Conservation (phyloP, 139 green algal species). For the Edaphochlamys debaryana region DNA sequence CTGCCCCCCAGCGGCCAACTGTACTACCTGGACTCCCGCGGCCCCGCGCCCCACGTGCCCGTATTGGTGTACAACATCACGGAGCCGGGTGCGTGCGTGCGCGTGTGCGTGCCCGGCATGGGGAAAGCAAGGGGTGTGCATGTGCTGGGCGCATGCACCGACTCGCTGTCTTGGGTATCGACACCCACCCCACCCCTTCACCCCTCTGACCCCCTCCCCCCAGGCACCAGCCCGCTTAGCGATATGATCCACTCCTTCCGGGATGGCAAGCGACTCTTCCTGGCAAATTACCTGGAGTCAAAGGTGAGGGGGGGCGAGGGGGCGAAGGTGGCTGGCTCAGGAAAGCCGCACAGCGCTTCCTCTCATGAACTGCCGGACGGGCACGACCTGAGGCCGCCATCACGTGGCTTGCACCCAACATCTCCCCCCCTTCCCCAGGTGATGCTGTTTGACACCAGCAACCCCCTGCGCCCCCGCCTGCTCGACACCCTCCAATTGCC, state of each 20-base stretch:
- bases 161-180: not conserved
- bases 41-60: not conserved
- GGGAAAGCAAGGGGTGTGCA: no score
- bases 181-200: not conserved
- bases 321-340: no score
- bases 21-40: not conserved
- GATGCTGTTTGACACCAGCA: not conserved
- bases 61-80: not conserved
- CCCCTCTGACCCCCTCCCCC: no score
- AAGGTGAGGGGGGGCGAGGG: not conserved
- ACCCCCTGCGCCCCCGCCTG: not conserved
- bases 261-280: not conserved
- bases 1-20: not conserved
- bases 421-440: not conserved
- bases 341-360: no score
- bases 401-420: not conserved
- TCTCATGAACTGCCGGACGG: no score
- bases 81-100: no score
- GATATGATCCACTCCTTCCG: not conserved
- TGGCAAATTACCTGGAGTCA: not conserved
- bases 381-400: no score
- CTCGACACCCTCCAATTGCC: not conserved
- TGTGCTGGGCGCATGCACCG: no score
- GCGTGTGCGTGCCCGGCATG: no score
- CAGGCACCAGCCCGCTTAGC: no score